These are phyloP conservation scores for Ilex asprella DNA, from an alignment of 257 asterid genomes.

Conservation along the genomic window DNA sequence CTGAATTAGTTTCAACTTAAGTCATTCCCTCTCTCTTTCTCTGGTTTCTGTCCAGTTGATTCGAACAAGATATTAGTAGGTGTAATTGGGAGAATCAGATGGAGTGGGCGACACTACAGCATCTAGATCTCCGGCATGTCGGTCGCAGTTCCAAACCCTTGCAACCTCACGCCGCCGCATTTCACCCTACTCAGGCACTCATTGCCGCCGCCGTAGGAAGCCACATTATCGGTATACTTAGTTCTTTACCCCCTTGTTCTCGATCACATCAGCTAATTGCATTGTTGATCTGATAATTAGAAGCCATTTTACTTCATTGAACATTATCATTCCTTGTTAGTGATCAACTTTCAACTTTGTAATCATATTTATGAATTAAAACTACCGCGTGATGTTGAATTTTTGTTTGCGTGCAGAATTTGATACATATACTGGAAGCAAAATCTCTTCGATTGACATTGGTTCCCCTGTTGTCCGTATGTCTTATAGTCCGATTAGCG, in stretches of 20 bases:
- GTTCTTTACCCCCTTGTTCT: not conserved
- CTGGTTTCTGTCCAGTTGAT: not conserved
- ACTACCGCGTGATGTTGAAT: slow-evolving; percentile 1
- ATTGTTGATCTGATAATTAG: not conserved
- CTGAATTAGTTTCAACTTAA: too few relatives aligned
- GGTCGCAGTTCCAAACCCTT: slow-evolving; percentile 90
- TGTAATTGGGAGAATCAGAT: slow-evolving; percentile 14
- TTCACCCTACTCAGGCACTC: slow-evolving; percentile 83
- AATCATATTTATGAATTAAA: not conserved
- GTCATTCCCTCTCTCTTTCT: too few relatives aligned
- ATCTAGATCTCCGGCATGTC: slow-evolving; percentile 94
- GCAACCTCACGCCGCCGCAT: slow-evolving; percentile 96
- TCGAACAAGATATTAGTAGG: too few relatives aligned
- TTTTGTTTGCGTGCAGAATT: slow-evolving; percentile 45
- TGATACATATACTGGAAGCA: slow-evolving; percentile 92
- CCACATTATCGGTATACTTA: slow-evolving; percentile 54
- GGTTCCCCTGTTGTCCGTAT: slow-evolving; percentile 98
- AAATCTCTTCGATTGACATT: slow-evolving; percentile 87
- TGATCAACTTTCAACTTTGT: too few relatives aligned
- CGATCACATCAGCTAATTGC: too few relatives aligned
- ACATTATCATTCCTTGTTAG: too few relatives aligned
- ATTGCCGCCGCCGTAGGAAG: slow-evolving; percentile 78
- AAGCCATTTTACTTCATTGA: too few relatives aligned
- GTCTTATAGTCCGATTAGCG: slow-evolving; percentile 86
- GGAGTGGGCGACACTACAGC: slow-evolving; percentile 98